phyloP scores from a whole-genome alignment of 768 basidiomycete species.

The Lyophyllum decastes region DNA sequence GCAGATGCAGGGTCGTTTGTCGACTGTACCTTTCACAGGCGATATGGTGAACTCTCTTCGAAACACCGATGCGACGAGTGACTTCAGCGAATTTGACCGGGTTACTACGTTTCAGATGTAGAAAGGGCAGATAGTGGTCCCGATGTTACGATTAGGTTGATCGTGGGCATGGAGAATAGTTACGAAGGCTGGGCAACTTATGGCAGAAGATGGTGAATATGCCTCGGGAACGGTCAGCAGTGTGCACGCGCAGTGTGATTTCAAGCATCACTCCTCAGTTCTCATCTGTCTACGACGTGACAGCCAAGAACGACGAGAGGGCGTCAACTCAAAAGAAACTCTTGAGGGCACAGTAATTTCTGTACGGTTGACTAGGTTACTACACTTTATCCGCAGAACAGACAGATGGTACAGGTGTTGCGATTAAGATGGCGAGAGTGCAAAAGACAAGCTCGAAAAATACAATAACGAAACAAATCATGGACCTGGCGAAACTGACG shows the following conservation, averaged over 20 bases:
- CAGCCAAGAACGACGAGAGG: no score
- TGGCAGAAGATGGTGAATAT: no score
- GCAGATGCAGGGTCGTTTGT: not conserved
- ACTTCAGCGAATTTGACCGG: not conserved
- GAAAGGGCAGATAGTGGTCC: conserved; percentile 1
- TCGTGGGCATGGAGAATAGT: not conserved
- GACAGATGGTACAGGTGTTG: conserved; percentile 8
- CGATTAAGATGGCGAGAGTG: conserved; percentile 21
- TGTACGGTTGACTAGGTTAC: not conserved
- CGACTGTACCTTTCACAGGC: not conserved
- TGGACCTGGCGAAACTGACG: conserved; percentile 12
- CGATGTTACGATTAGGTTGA: conserved; percentile 6
- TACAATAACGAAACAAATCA: conserved; percentile 13
- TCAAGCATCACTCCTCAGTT: no score
- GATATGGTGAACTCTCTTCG: not conserved
- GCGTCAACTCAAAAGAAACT: no score
- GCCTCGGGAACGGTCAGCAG: not conserved
- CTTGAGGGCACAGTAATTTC: not conserved
- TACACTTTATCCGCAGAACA: not conserved
- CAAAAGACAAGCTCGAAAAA: conserved; percentile 19
- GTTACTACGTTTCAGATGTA: not conserved
- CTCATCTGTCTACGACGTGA: no score
- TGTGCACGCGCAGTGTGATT: no score
- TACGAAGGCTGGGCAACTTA: no score
- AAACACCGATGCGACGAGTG: not conserved